Percentiles rank a stretch among this genome's conserved stretches.
Evolutionary conservation across 2,329 filamentous ascomycete genomes (phyloP).

Genomic region (Xylaria sp.): DNA sequence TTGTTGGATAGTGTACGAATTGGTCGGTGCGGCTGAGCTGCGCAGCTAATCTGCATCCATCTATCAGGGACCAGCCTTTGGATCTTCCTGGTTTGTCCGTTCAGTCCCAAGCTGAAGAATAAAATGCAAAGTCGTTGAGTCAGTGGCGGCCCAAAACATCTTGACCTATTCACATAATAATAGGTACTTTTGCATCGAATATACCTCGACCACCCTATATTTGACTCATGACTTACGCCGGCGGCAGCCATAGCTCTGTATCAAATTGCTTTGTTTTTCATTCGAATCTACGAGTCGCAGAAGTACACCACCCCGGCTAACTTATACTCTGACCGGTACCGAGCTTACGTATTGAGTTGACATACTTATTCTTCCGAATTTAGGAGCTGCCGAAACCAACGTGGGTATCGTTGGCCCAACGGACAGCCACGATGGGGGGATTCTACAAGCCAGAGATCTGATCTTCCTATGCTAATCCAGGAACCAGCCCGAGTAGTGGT

Average conservation of each 20-base stretch:
- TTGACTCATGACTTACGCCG: too few relatives aligned
- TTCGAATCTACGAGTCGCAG: background rate
- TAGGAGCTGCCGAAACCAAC: background rate
- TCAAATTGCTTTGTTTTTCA: background rate
- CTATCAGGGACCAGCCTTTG: background rate
- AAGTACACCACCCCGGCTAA: background rate
- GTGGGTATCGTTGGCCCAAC: background rate
- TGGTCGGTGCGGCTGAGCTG: conserved; percentile 18
- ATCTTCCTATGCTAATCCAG: conserved; percentile 5
- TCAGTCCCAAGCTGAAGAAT: conserved; percentile 8
- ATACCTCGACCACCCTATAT: too few relatives aligned
- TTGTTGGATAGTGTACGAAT: background rate
- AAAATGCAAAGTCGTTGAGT: conserved; percentile 16
- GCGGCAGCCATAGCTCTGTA: background rate
- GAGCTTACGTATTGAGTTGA: background rate
- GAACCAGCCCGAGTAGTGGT: background rate
- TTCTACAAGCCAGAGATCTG: conserved; percentile 2
- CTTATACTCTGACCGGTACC: background rate
- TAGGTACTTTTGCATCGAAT: background rate
- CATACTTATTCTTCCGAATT: background rate
- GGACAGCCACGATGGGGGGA: conserved; percentile 10
- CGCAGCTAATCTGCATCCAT: background rate
- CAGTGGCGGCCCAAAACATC: background rate
- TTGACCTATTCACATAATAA: background rate
- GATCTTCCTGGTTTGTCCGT: background rate